Percentiles rank a stretch among this genome's conserved stretches.
Evolutionary conservation across 1,284 basidiomycete genomes (phyloP).

Genomic region (Rhizoctonia solani): DNA sequence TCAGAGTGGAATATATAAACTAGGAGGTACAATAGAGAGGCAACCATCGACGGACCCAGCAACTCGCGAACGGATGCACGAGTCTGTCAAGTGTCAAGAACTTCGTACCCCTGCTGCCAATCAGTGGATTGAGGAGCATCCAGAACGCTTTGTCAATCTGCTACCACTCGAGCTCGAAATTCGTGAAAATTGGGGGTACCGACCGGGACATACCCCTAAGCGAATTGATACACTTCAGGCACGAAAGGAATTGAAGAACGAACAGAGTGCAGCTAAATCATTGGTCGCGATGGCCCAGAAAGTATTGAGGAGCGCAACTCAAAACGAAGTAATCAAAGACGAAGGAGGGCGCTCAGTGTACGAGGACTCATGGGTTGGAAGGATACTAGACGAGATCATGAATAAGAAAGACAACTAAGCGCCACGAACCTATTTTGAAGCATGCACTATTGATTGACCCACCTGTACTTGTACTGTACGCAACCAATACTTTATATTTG

Average conservation of each 20-base stretch:
- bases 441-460: no score
- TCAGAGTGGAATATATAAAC: conserved; percentile 55
- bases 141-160: conserved; percentile 52
- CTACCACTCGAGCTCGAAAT: conserved; percentile 59
- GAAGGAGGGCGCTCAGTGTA: conserved; percentile 28
- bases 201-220: neutral
- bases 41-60: conserved; percentile 53
- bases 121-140: conserved; percentile 49
- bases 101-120: conserved; percentile 47
- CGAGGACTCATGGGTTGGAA: conserved; percentile 31
- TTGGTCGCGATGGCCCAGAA: conserved; percentile 26
- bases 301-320: conserved; percentile 9
- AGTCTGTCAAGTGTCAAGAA: conserved; percentile 58
- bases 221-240: conserved; percentile 22
- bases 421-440: no score
- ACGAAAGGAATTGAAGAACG: conserved; percentile 10
- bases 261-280: conserved; percentile 14
- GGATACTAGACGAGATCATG: conserved; percentile 17
- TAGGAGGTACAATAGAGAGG: conserved; percentile 53
- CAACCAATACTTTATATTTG: no score
- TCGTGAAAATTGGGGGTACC: conserved; percentile 53
- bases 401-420: conserved; percentile 9
- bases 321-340: conserved; percentile 22
- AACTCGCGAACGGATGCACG: conserved; percentile 64
- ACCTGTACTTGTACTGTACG: no score